Base-by-base conservation (phyloP, 2,329 filamentous ascomycete genomes). In the Trichoderma koningiopsis region DNA sequence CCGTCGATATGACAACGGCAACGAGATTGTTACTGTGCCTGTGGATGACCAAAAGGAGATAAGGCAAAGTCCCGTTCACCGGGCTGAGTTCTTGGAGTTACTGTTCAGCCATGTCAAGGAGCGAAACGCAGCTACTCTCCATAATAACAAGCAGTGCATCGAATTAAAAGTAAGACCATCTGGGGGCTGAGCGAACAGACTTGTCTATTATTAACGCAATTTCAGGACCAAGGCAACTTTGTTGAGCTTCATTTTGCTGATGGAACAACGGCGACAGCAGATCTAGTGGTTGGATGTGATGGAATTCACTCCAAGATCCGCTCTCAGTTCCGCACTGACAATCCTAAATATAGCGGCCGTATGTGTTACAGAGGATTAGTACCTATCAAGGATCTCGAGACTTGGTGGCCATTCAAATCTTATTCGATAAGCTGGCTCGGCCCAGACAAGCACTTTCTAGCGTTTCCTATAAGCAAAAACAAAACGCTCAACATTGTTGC, bases 251-350 rank as follows among this genome's bases (percentile, higher is more conserved):
- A 31, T 7, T 70, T 72, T 53, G 70, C 66, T 11, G 71, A 72
- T 52, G 71, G 71, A 10, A 68, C 70, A 4, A 68, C 68, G 5
- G 64, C 60, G 2, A 49, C 60, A 14, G 72, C 74, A 27, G 68
- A 70, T 57, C 37, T 71, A 4, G 74, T 76, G 19, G 63, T 76
- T 52, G 75, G 73, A 0, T 75, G 73, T 52, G 74, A 76, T 59
- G 75, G 75, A 24, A 74, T 72, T 22, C 65, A 65, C 37, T 71
- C 71, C 7, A 68, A 63, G 27, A 66, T 66, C 14, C 63, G 63
- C 13, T 66, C 63, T 24, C 63, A 66, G 10, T 66, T 66, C 35
- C 63, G 63, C 37, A 58, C 63, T 14, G 63, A 66, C 53, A 66
- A 66, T 29, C 63, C 63, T 8, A 66, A 58, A 27, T 66, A 66